Conservation (phyloP, 2,329 filamentous ascomycete genomes). For the Ophiocordyceps robertsii region DNA sequence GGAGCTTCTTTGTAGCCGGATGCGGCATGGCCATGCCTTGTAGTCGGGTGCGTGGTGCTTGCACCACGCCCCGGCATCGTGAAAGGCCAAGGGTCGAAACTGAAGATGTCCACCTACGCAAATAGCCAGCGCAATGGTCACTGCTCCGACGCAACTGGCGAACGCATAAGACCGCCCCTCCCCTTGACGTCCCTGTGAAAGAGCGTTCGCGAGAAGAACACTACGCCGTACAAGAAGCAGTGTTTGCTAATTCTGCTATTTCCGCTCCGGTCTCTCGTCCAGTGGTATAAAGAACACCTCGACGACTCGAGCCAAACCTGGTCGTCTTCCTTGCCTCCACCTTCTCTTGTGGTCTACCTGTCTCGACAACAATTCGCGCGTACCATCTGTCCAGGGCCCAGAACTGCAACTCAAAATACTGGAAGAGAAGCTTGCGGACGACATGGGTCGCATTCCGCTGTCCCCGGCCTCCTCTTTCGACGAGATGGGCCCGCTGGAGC, state of each 20-base stretch:
- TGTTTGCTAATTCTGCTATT: neutral
- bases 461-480: slow-evolving; percentile 30
- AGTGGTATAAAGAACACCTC: neutral
- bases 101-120: slow-evolving; percentile 2
- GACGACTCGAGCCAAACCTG: neutral
- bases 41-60: slow-evolving; percentile 12
- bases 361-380: too few relatives aligned
- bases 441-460: slow-evolving; percentile 26
- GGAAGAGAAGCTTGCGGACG: neutral
- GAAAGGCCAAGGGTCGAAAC: slow-evolving; percentile 1
- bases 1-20: slow-evolving; percentile 7
- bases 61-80: slow-evolving; percentile 6
- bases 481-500: slow-evolving; percentile 5
- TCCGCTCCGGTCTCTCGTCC: neutral
- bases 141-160: neutral
- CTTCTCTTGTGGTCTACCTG: neutral
- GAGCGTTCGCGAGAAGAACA: neutral
- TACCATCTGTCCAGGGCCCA: neutral
- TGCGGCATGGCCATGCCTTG: slow-evolving; percentile 5
- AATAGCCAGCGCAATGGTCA: slow-evolving; percentile 3
- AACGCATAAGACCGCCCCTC: slow-evolving; percentile 2
- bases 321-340: neutral
- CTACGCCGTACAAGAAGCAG: neutral
- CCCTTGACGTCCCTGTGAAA: neutral
- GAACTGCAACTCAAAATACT: neutral